Percentiles rank a stretch among this genome's conserved stretches.
phyloP scores from a whole-genome alignment of 805 yeast genomes.

The Candida jianshihensis region DNA sequence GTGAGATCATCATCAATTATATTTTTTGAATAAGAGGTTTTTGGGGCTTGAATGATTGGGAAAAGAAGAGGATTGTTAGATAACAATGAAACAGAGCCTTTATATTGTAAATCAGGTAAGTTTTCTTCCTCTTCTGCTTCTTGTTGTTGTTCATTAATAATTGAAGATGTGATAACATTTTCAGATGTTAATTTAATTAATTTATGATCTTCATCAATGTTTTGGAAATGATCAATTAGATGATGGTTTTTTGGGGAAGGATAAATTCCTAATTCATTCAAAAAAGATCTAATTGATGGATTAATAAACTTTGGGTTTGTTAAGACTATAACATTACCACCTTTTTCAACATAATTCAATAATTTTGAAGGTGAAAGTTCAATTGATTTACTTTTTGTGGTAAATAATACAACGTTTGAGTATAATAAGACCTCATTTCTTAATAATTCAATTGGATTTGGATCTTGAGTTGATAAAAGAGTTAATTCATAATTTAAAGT shows the following conservation, averaged over 20 bases:
- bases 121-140: not conserved
- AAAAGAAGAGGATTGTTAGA: constrained; percentile 61
- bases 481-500: too few species aligned
- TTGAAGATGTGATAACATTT: constrained; percentile 13
- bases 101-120: constrained; percentile 25
- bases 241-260: constrained; percentile 72
- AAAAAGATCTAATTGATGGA: constrained; percentile 57
- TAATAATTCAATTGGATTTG: not conserved
- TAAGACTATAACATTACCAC: constrained; percentile 71
- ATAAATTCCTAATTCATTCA: constrained; percentile 75
- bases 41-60: constrained; percentile 63
- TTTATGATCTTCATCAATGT: constrained; percentile 20
- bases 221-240: constrained; percentile 58
- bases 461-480: too few species aligned
- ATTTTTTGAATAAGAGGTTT: constrained; percentile 53
- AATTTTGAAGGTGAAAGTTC: constrained; percentile 32
- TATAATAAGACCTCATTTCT: constrained; percentile 26
- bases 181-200: constrained; percentile 11
- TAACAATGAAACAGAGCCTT: constrained; percentile 64
- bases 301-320: constrained; percentile 45
- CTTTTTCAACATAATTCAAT: constrained; percentile 50
- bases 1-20: constrained; percentile 36
- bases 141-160: constrained; percentile 14
- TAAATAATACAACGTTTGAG: constrained; percentile 54
- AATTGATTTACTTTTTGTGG: constrained; percentile 37